Conservation (phyloP, 2,329 filamentous ascomycete species). For the Chrysoporthe deuterocubensis region DNA sequence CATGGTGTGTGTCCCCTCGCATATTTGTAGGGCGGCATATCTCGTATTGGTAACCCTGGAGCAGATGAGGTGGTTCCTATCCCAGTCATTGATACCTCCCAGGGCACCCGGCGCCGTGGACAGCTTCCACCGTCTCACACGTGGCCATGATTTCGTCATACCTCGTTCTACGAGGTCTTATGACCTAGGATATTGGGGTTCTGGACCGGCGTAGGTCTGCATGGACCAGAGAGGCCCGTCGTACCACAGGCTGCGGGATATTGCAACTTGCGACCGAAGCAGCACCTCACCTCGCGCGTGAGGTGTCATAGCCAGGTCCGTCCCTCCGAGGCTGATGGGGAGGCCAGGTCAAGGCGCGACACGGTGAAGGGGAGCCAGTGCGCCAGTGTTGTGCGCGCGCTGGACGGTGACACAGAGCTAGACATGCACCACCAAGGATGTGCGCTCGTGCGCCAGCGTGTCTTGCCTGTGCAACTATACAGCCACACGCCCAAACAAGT, state of each 20-base stretch:
- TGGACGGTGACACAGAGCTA: constrained; percentile 7
- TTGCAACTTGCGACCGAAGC: background rate
- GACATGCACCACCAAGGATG: constrained; percentile 19
- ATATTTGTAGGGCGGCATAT: background rate
- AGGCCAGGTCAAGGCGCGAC: background rate
- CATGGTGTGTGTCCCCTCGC: background rate
- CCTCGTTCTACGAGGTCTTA: background rate
- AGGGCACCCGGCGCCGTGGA: background rate
- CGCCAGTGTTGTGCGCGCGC: background rate
- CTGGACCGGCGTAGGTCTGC: background rate
- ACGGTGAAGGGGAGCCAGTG: background rate
- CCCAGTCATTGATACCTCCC: background rate
- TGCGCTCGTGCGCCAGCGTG: constrained; percentile 9
- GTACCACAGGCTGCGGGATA: background rate
- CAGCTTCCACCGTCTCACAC: background rate
- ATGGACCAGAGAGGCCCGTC: background rate
- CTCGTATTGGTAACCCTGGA: background rate
- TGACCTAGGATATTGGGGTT: background rate
- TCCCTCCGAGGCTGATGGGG: background rate
- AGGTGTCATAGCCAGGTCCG: background rate
- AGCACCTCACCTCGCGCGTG: background rate
- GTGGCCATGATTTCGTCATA: background rate
- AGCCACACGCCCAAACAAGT: constrained; percentile 10
- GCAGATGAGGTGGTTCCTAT: background rate
- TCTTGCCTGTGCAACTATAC: constrained; percentile 15